Evolutionary conservation across 2,329 filamentous ascomycete species (phyloP), one percentile per base, ranked within the genome.

Genomic region (Fusarium solani-melongenae): DNA sequence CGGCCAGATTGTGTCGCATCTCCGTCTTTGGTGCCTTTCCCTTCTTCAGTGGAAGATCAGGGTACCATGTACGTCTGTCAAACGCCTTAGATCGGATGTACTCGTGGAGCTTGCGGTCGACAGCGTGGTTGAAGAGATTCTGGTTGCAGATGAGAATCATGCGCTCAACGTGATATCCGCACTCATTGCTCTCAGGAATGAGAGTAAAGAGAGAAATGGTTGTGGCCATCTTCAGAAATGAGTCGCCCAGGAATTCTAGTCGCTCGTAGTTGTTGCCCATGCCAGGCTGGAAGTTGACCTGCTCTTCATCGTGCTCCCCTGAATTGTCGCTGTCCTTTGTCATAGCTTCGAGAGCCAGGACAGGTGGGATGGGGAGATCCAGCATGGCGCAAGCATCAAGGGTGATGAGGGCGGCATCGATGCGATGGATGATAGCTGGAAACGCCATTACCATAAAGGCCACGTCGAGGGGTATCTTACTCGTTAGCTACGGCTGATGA

Each of bases 231-330:
- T 99, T 99, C 67, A 99, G 87, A 78, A 98, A 98, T 36, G 92
- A 93, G 80, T 99, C 96, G 0, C 96, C 96, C 3, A 98, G 87
- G 68, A 98, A 97, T 78, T 99, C 96, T 0, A 98, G 87, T 14
- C 96, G 90, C 81, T 99, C 96, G 77, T 99, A 99, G 76, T 98
- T 98, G 41, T 92, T 92, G 2, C 95, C 94, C 94, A 98, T 98
- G 4, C 95, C 95, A 56, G 89, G 86, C 76, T 95, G 93, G 55
- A 95, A 91, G 74, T 95, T 93, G 61, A 94, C 83, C 41, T 93
- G 89, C 65, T 92, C 87, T 36, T 88, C 85, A 0, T 86, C 86
- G 69, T 94, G 89, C 39, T 97, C 94, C 9, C 93, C 92, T 0
- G 91, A 92, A 72, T 95, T 95, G 74, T 97, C 93, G 1, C 93